phyloP scores from a whole-genome alignment of 495 filamentous ascomycete genomes.

The Trichoderma asperelloides region DNA sequence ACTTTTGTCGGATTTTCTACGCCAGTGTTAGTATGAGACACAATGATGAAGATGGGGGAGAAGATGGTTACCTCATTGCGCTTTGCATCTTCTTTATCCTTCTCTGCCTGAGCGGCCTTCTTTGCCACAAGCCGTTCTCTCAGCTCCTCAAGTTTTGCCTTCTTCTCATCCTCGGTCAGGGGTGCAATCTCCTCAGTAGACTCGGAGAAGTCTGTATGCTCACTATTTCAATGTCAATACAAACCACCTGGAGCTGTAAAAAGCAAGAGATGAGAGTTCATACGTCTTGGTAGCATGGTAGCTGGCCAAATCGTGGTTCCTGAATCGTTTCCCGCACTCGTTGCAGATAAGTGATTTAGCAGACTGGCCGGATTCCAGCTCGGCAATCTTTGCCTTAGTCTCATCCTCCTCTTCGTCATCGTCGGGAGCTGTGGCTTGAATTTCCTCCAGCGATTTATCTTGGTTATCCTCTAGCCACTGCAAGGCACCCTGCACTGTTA shows the following conservation, averaged over 20 bases:
- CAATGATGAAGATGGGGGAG: too few species aligned
- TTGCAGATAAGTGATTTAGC: conserved; percentile 61
- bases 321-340: conserved; percentile 87
- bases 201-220: conserved; percentile 87
- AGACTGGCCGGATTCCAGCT: conserved; percentile 51
- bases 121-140: conserved; percentile 65
- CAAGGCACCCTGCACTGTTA: conserved; percentile 72
- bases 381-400: conserved; percentile 37
- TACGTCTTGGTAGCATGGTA: conserved; percentile 85
- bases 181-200: conserved; percentile 86
- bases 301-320: conserved; percentile 67
- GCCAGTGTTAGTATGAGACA: conserved; percentile 12
- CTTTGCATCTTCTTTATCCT: conserved; percentile 79
- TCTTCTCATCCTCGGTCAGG: conserved; percentile 87
- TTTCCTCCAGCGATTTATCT: conserved; percentile 70
- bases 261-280: conserved; percentile 14
- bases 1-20: conserved; percentile 79
- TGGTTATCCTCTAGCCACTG: conserved; percentile 91
- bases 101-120: conserved; percentile 53
- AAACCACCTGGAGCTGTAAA: not conserved
- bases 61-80: conserved; percentile 63
- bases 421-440: conserved; percentile 37
- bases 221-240: conserved; percentile 27
- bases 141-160: conserved; percentile 64
- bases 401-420: conserved; percentile 44